Evolutionary conservation across 768 basidiomycete genomes (phyloP).

Genomic region (Fibroporia radiculosa): DNA sequence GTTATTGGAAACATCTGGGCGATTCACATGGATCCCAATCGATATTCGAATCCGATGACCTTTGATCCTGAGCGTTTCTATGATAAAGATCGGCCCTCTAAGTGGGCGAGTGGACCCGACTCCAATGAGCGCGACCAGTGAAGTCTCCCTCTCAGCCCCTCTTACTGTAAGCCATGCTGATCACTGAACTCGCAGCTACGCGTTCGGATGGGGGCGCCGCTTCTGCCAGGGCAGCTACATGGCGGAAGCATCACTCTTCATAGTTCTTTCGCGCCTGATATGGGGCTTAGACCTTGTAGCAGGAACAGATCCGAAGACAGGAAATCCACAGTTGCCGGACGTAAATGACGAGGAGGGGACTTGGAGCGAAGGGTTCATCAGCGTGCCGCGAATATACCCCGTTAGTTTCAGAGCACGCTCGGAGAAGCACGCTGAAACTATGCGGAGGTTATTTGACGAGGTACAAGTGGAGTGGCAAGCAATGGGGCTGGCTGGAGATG

Average conservation of each 20-base stretch:
- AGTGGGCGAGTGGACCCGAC: constrained; percentile 1
- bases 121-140: constrained; percentile 4
- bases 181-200: constrained; percentile 7
- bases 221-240: constrained; percentile 14
- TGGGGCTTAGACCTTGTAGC: constrained; percentile 17
- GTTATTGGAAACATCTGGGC: constrained; percentile 18
- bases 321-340: not conserved
- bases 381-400: constrained; percentile 1
- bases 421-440: not conserved
- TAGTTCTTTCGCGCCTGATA: constrained; percentile 17
- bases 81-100: not conserved
- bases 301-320: constrained; percentile 7
- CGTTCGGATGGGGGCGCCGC: constrained; percentile 16
- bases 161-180: not conserved
- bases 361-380: constrained; percentile 1
- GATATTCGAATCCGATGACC: constrained; percentile 31
- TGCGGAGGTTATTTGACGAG: constrained; percentile 1
- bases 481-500: constrained; percentile 2
- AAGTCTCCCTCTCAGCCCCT: not conserved
- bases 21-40: constrained; percentile 29
- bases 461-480: constrained; percentile 3
- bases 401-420: constrained; percentile 1
- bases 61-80: constrained; percentile 35
- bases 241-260: constrained; percentile 18
- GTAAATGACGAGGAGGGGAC: constrained; percentile 2